Evolutionary conservation across 2,329 filamentous ascomycete species (phyloP).

Genomic region (Pseudogymnoascus sp.): DNA sequence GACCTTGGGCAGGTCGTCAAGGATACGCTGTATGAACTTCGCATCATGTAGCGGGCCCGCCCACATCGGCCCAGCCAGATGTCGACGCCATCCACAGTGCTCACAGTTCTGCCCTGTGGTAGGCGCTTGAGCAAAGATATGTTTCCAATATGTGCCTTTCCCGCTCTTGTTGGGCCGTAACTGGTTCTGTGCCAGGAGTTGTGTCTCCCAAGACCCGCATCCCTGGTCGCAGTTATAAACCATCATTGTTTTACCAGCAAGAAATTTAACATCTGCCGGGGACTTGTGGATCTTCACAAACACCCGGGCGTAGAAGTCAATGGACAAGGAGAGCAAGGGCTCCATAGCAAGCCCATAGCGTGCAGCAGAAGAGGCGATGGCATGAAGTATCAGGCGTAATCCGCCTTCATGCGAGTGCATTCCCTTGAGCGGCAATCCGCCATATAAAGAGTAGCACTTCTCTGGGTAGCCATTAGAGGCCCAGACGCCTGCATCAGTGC

Average conservation of each 20-base stretch:
- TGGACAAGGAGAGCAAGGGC: slow-evolving; percentile 83
- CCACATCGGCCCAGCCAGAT: slow-evolving; percentile 91
- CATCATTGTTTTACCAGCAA: slow-evolving; percentile 85
- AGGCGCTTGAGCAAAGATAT: slow-evolving; percentile 65
- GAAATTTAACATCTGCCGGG: slow-evolving; percentile 79
- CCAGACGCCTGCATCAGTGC: slow-evolving; percentile 92
- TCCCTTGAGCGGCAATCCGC: slow-evolving; percentile 79
- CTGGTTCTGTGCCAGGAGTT: slow-evolving; percentile 65
- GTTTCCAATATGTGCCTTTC: slow-evolving; percentile 64
- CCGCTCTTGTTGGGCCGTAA: slow-evolving; percentile 62
- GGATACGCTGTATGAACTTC: slow-evolving; percentile 70
- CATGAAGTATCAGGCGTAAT: slow-evolving; percentile 75
- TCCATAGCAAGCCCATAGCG: slow-evolving; percentile 84
- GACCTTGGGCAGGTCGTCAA: slow-evolving; percentile 61
- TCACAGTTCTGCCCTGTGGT: slow-evolving; percentile 58
- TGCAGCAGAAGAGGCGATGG: slow-evolving; percentile 70
- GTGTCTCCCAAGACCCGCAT: slow-evolving; percentile 85
- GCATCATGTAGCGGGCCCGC: slow-evolving; percentile 79
- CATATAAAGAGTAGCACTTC: slow-evolving; percentile 90
- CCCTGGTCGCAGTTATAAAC: slow-evolving; percentile 86
- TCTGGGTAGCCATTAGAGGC: slow-evolving; percentile 90
- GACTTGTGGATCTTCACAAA: slow-evolving; percentile 78
- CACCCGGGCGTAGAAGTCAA: slow-evolving; percentile 88
- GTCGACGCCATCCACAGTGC: slow-evolving; percentile 80
- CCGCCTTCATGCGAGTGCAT: slow-evolving; percentile 82